These are phyloP conservation scores for Mycena floridula DNA, from an alignment of 768 basidiomycete species.

Conservation along the genomic window DNA sequence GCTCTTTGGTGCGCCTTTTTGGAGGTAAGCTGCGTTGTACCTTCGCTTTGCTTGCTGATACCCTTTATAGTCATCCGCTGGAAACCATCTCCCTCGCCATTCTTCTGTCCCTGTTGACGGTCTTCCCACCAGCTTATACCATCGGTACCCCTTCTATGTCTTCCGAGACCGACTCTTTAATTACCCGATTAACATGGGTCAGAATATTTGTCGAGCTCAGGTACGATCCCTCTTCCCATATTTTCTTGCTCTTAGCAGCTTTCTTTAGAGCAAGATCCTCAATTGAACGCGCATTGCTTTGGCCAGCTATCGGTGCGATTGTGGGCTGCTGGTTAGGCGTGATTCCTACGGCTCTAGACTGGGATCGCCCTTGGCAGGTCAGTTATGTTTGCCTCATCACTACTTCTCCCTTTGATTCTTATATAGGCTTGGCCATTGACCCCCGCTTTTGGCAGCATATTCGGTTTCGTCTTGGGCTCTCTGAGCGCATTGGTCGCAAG, in stretches of 20 bases:
- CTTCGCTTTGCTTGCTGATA: neutral
- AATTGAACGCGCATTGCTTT: conserved; percentile 73
- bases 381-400: conserved; percentile 14
- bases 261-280: conserved; percentile 37
- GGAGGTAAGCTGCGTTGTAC: conserved; percentile 33
- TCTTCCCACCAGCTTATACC: conserved; percentile 64
- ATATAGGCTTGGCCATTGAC: conserved; percentile 78
- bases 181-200: conserved; percentile 63
- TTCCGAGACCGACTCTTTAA: conserved; percentile 34
- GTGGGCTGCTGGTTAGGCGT: conserved; percentile 78
- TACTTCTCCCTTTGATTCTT: conserved; percentile 1
- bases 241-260: conserved; percentile 2
- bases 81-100: conserved; percentile 68
- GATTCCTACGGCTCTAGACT: conserved; percentile 87
- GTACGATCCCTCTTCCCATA: conserved; percentile 38
- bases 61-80: conserved; percentile 33
- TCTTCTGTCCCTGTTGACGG: conserved; percentile 57
- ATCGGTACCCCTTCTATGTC: conserved; percentile 55
- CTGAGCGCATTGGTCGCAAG: conserved; percentile 46
- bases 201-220: conserved; percentile 76
- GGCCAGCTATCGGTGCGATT: conserved; percentile 67
- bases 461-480: conserved; percentile 61
- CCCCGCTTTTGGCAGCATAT: conserved; percentile 63
- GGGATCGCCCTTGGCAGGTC: conserved; percentile 98
- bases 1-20: conserved; percentile 71